phyloP scores from a whole-genome alignment of 371 early-diverging fungal genomes.

The Parasitella parasitica region DNA sequence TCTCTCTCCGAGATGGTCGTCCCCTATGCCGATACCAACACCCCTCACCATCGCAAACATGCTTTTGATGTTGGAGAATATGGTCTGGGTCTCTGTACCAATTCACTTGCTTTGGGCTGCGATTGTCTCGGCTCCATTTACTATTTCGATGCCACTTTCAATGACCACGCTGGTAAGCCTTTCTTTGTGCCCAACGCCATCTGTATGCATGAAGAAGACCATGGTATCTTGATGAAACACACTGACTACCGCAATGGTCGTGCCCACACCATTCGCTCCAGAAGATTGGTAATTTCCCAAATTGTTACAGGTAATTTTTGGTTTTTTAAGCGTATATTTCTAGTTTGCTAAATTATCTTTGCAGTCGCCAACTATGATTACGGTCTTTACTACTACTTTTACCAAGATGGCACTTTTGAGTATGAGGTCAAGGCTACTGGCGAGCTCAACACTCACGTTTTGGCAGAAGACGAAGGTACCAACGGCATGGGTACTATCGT shows the following conservation, averaged over 20 bases:
- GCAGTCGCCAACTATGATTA: conserved; percentile 58
- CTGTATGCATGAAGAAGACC: conserved; percentile 58
- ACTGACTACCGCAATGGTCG: conserved; percentile 54
- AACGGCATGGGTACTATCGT: conserved; percentile 47
- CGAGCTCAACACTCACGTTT: conserved; percentile 50
- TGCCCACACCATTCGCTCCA: conserved; percentile 51
- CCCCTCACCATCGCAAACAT: conserved; percentile 48
- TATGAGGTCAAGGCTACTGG: conserved; percentile 61
- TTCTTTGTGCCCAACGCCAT: conserved; percentile 52
- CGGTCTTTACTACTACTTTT: conserved; percentile 57
- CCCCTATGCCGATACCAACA: conserved; percentile 53
- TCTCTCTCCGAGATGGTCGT: conserved; percentile 59
- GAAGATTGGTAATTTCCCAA: conserved; percentile 52
- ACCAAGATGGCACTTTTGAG: conserved; percentile 58
- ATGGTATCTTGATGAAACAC: conserved; percentile 56
- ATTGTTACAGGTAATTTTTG: conserved; percentile 48
- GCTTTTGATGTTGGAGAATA: conserved; percentile 60
- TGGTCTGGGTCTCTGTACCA: conserved; percentile 53
- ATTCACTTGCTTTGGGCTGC: conserved; percentile 50
- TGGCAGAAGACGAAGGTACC: conserved; percentile 53
- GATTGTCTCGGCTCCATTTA: conserved; percentile 58
- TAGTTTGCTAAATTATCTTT: background rate
- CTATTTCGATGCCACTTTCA: conserved; percentile 55
- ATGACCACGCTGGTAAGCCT: conserved; percentile 50
- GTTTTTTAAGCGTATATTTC: background rate